These are phyloP conservation scores for Breynia disticha DNA, from an alignment of 441 rosid species.

Conservation along the genomic window DNA sequence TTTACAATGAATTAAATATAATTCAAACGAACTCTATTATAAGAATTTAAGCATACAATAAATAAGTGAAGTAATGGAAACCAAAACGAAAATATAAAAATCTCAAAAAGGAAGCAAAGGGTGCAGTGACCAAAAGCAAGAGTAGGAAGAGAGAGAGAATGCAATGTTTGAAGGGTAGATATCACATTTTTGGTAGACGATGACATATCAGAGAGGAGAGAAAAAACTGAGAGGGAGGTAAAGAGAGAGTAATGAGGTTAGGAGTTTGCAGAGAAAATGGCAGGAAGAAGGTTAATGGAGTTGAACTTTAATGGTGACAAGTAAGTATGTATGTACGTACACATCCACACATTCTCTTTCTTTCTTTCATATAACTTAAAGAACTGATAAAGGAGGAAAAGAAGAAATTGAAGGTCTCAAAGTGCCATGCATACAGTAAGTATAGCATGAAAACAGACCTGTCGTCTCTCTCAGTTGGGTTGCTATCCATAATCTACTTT, in stretches of 20 bases:
- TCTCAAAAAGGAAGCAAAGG: not conserved
- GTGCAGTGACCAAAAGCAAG: not conserved
- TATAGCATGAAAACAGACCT: slow-evolving; percentile 11
- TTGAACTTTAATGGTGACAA: slow-evolving; percentile 13
- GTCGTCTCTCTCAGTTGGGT: slow-evolving; percentile 19
- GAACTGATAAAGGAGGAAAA: slow-evolving; percentile 12
- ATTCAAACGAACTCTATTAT: not conserved
- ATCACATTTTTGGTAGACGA: no score
- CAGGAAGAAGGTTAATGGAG: slow-evolving; percentile 15
- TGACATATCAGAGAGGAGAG: slow-evolving; percentile 2
- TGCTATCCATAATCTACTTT: slow-evolving; percentile 25
- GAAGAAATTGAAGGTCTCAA: slow-evolving; percentile 7
- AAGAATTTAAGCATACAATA: not conserved
- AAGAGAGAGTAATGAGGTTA: slow-evolving; percentile 20
- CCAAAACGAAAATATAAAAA: not conserved
- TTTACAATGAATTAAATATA: no score
- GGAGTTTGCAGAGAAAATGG: slow-evolving; percentile 20
- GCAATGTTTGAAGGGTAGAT: no score
- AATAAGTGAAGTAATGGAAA: not conserved
- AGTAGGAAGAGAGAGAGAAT: slow-evolving; percentile 3
- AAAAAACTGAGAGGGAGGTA: slow-evolving; percentile 10
- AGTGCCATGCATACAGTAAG: slow-evolving; percentile 11
- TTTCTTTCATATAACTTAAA: not conserved
- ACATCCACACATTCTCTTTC: not conserved
- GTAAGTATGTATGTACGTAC: not conserved